These are phyloP conservation scores for Lichtheimia ramosa DNA, from an alignment of 371 early-diverging fungal genomes.

Conservation along the genomic window DNA sequence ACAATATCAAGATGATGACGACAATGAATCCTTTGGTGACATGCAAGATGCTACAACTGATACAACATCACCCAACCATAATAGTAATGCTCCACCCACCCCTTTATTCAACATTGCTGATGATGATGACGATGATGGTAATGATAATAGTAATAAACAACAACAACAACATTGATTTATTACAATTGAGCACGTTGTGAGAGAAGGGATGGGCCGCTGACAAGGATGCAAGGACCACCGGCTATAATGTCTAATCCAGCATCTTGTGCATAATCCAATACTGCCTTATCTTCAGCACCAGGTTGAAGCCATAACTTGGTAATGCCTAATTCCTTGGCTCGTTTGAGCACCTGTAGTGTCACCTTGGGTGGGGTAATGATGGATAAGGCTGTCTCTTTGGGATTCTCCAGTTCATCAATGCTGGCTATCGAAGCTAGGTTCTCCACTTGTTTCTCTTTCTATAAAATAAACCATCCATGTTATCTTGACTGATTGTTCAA, in stretches of 20 bases:
- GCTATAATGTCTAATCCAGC: slow-evolving; percentile 58
- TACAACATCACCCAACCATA: background rate
- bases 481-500: no score
- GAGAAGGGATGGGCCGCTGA: slow-evolving; percentile 46
- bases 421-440: slow-evolving; percentile 35
- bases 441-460: slow-evolving; percentile 58
- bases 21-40: slow-evolving; percentile 21
- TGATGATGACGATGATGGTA: slow-evolving; percentile 9
- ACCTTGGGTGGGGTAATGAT: slow-evolving; percentile 81
- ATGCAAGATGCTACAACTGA: slow-evolving; percentile 15
- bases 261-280: slow-evolving; percentile 51
- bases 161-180: background rate
- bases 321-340: slow-evolving; percentile 67
- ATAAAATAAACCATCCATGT: slow-evolving; percentile 6
- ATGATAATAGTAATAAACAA: background rate
- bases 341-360: slow-evolving; percentile 59
- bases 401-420: slow-evolving; percentile 45
- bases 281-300: slow-evolving; percentile 65
- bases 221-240: slow-evolving; percentile 79
- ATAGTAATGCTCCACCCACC: background rate
- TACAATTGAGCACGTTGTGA: slow-evolving; percentile 9
- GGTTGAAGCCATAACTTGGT: slow-evolving; percentile 82
- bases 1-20: slow-evolving; percentile 3
- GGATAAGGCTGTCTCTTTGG: slow-evolving; percentile 56
- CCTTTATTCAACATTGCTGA: slow-evolving; percentile 19